Conservation (phyloP, 2,329 filamentous ascomycete species). For the Leptographium galeiforme region DNA sequence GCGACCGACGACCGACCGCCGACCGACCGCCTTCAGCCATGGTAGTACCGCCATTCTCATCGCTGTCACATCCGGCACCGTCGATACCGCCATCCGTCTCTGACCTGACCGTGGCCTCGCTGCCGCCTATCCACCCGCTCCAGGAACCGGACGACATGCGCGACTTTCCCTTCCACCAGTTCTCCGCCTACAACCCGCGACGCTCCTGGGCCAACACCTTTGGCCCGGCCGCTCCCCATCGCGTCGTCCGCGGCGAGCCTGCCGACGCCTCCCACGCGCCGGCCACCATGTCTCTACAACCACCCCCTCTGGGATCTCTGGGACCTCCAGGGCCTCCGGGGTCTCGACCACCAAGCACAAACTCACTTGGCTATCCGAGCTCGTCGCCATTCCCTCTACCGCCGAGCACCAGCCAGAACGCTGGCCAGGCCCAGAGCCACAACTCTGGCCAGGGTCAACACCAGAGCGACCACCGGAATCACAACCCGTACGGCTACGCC, state of each 20-base stretch:
- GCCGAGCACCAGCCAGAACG: conserved; percentile 7
- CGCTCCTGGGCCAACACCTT: not conserved
- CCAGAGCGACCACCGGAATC: not conserved
- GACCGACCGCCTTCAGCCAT: not conserved
- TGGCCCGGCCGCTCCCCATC: conserved; percentile 1
- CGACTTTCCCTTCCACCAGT: not conserved
- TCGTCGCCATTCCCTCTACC: conserved; percentile 11
- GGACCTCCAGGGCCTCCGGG: not conserved
- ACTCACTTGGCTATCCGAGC: conserved; percentile 10
- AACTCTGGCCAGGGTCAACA: conserved; percentile 10
- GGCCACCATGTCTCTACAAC: conserved; percentile 1
- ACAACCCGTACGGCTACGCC: not conserved
- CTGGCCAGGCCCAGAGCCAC: conserved; percentile 7
- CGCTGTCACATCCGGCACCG: not conserved
- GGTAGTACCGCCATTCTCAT: not conserved
- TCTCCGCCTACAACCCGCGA: not conserved
- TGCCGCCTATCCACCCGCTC: not conserved
- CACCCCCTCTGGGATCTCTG: conserved; percentile 1
- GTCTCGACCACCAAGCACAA: conserved; percentile 6
- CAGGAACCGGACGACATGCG: not conserved
- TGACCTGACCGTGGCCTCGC: not conserved
- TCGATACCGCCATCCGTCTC: not conserved
- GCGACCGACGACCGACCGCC: no score
- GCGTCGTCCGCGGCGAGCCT: conserved; percentile 3
- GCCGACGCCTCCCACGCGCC: not conserved